Conservation (phyloP, 768 basidiomycete species). For the Lentinula guzmanii region DNA sequence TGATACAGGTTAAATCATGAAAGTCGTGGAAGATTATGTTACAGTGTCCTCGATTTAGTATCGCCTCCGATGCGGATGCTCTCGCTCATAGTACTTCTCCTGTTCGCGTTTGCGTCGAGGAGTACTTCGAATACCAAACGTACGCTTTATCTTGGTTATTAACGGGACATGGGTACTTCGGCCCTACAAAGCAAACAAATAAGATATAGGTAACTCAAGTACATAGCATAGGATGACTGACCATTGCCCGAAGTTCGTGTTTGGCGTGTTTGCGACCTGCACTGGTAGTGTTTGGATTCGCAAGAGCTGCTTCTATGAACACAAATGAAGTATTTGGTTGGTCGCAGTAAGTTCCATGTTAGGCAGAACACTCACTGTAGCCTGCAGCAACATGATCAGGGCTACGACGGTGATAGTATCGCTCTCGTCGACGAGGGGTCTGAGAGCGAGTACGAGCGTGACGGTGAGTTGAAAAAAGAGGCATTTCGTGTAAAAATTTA, state of each 20-base stretch:
- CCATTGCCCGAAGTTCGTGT: slow-evolving; percentile 39
- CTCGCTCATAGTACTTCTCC: not conserved
- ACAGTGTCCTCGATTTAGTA: not conserved
- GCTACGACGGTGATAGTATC: slow-evolving; percentile 30
- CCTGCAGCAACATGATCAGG: slow-evolving; percentile 42
- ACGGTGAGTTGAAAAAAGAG: slow-evolving; percentile 12
- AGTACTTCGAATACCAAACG: slow-evolving; percentile 44
- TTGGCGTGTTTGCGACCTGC: slow-evolving; percentile 40
- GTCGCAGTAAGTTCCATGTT: not conserved
- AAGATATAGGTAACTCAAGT: not conserved
- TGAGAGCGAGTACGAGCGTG: slow-evolving; percentile 6
- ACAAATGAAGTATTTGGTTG: not conserved
- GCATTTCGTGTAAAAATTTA: slow-evolving; percentile 8
- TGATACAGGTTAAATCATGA: too few species aligned
- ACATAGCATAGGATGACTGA: slow-evolving; percentile 16
- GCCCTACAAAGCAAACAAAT: slow-evolving; percentile 27
- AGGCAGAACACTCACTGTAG: slow-evolving; percentile 31
- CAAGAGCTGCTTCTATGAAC: slow-evolving; percentile 35
- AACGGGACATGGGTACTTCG: slow-evolving; percentile 40
- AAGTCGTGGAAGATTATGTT: too few species aligned
- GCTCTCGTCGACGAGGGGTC: slow-evolving; percentile 9
- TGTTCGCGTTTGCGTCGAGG: slow-evolving; percentile 21
- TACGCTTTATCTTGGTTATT: slow-evolving; percentile 45
- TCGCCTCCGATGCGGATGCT: not conserved
- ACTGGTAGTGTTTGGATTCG: slow-evolving; percentile 46